These are phyloP conservation scores for Russula earlei DNA, from an alignment of 768 basidiomycete genomes.

Conservation along the genomic window DNA sequence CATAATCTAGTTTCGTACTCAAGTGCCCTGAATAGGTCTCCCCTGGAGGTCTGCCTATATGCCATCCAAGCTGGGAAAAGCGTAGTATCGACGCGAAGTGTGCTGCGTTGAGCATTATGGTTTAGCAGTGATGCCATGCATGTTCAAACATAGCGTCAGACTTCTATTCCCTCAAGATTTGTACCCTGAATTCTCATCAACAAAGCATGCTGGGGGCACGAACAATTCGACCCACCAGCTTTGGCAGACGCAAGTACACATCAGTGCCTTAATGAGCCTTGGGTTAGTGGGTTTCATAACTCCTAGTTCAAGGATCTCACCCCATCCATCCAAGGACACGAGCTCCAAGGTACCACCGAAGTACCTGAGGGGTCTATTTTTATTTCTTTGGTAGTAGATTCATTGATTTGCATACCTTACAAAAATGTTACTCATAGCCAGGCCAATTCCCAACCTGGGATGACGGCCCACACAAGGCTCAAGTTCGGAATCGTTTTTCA, in stretches of 20 bases:
- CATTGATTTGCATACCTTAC: conserved; percentile 46
- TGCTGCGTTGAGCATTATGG: background rate
- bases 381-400: background rate
- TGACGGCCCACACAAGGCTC: conserved; percentile 42
- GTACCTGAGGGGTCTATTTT: conserved; percentile 39
- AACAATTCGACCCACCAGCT: conserved; percentile 43
- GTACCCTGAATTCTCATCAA: conserved; percentile 47
- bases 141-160: conserved; percentile 32
- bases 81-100: background rate
- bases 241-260: conserved; percentile 72
- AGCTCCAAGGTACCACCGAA: conserved; percentile 76
- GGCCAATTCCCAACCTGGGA: conserved; percentile 66
- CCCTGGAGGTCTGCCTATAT: background rate
- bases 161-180: conserved; percentile 76
- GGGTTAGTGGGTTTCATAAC: background rate
- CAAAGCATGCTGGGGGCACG: background rate
- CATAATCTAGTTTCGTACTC: no score
- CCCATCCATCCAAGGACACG: conserved; percentile 76
- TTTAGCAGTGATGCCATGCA: background rate
- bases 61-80: background rate
- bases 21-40: no score
- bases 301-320: conserved; percentile 34
- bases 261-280: conserved; percentile 52
- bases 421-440: conserved; percentile 86
- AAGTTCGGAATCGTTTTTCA: conserved; percentile 31